A percentile compares a stretch with the other conserved stretches of the same genome.
phyloP scores from a whole-genome alignment of 108 stramenopile genomes.

The Mediolabrus comicus region DNA sequence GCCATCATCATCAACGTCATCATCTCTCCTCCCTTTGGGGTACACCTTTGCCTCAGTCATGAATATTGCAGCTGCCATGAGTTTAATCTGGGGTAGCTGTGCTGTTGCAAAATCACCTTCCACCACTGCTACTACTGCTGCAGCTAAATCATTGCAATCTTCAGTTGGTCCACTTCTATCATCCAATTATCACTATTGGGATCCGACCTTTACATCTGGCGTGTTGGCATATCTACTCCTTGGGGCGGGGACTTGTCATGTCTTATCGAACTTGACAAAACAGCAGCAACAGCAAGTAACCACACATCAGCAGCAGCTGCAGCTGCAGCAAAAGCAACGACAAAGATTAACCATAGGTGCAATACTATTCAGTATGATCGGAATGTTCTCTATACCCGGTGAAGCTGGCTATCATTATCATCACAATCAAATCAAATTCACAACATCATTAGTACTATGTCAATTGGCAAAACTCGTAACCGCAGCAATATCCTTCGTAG shows the following conservation, averaged over 20 bases:
- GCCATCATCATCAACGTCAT: not conserved
- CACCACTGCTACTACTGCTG: not conserved
- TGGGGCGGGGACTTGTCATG: conserved; percentile 20
- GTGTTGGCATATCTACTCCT: conserved; percentile 26
- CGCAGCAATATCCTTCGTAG: conserved; percentile 20
- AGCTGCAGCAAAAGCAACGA: not conserved
- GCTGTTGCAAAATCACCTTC: not conserved
- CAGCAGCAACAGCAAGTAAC: not conserved
- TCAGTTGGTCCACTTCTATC: not conserved
- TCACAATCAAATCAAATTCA: not conserved
- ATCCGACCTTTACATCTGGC: conserved; percentile 22
- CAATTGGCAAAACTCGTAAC: conserved; percentile 22
- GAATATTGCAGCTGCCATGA: not conserved
- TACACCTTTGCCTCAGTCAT: not conserved
- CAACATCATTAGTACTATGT: not conserved
- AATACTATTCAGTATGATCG: conserved; percentile 23
- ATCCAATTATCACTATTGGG: not conserved
- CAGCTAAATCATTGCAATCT: no score
- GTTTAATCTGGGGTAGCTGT: not conserved
- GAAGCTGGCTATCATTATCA: conserved; percentile 21
- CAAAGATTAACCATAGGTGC: conserved; percentile 25
- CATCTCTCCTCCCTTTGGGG: not conserved
- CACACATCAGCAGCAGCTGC: not conserved
- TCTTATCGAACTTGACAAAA: conserved; percentile 27
- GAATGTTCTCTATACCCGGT: conserved; percentile 28